Base-by-base conservation (phyloP, 1,284 basidiomycete species). In the Microbotryum scabiosae region DNA sequence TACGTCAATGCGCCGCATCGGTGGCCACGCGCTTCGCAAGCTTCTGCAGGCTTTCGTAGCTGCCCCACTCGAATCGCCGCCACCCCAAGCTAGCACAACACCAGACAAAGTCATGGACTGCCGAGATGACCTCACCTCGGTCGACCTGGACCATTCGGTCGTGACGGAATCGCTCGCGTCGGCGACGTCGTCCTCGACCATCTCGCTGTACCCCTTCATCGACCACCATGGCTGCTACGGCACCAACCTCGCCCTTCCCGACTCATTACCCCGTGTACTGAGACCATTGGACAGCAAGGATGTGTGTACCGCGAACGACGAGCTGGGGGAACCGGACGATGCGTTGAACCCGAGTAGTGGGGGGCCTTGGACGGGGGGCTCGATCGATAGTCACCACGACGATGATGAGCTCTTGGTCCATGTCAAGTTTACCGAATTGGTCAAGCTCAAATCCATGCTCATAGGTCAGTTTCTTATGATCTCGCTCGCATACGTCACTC, bases 281-380 rank as follows among this genome's bases (percentile, higher is more conserved):
- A 26, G 67, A 12, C 61, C 66, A 4, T 51, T 65, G 21, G 67
- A 69, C 58, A 87, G 86, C 1, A 83, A 82, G 67, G 81, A 78
- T 20, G 75, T 88, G 44, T 85, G 90, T 62, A 88, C 89, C 73
- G 82, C 84, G 2, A 90, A 88, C 86, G 81, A 71, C 25, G 76
- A 87, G 67, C 78, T 88, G 51, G 85, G 89, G 28, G 83, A 85
- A 59, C 84, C 80, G 4, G 75, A 73, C 2, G 79, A 79, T 63
- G 88, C 77, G 65, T 83, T 82, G 10, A 85, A 87, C 49, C 87
- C 85, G 0, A 82, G 74, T 36, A 86, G 88, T 5, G 87, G 78
- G 78, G 45, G 75, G 80, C 23, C 50, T 51, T 44, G 87, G 85
- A 21, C 79, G 83, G 66, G 57, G 0, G 66, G 66, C 3, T 58